phyloP scores from a whole-genome alignment of 441 rosid genomes.

The Flueggea neowawraea region DNA sequence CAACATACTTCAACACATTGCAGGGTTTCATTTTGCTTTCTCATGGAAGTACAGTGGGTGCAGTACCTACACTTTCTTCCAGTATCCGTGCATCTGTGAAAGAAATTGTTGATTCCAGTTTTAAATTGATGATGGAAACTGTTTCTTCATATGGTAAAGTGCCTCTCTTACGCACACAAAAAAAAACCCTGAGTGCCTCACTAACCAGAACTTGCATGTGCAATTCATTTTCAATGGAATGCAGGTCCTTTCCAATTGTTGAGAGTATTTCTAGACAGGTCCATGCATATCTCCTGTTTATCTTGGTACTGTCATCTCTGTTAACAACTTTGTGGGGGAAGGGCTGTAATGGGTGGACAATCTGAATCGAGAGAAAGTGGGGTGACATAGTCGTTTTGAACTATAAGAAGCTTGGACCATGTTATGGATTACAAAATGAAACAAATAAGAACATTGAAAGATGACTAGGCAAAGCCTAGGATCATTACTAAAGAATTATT shows the following conservation, averaged over 20 bases:
- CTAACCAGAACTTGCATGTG: no score
- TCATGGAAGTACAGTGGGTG: slow-evolving; percentile 75
- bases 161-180: not conserved
- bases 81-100: slow-evolving; percentile 56
- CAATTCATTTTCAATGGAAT: not conserved
- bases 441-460: no score
- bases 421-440: no score
- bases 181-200: no score
- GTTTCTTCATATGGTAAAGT: slow-evolving; percentile 64
- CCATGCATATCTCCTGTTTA: not conserved
- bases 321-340: not conserved
- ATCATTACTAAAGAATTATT: no score
- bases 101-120: slow-evolving; percentile 81
- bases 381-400: not conserved
- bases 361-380: not conserved
- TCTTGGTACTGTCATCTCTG: not conserved
- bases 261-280: not conserved
- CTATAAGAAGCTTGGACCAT: not conserved
- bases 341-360: not conserved
- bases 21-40: slow-evolving; percentile 85
- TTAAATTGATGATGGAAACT: slow-evolving; percentile 76
- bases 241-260: not conserved
- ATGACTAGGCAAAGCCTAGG: no score
- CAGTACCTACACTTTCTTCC: slow-evolving; percentile 81
- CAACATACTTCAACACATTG: slow-evolving; percentile 59